These are phyloP conservation scores for Ganoderma lucidum DNA, from an alignment of 1,284 basidiomycete species.

Conservation along the genomic window DNA sequence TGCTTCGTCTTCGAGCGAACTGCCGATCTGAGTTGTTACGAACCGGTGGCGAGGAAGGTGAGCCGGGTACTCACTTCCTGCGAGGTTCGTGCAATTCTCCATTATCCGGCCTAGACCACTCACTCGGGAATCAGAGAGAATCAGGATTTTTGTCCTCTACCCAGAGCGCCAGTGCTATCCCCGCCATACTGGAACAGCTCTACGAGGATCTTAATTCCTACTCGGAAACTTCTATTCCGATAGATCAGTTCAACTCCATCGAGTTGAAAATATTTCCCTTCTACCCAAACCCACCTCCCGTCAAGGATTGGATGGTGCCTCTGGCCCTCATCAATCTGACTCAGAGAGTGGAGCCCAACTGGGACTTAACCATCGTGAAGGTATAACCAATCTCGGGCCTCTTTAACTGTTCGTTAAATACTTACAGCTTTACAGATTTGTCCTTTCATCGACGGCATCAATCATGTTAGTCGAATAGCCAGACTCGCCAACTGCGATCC, in stretches of 20 bases:
- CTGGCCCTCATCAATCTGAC: constrained; percentile 87
- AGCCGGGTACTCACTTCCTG: constrained; percentile 87
- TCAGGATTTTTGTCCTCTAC: constrained; percentile 87
- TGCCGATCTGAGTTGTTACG: constrained; percentile 93
- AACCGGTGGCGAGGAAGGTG: constrained; percentile 95
- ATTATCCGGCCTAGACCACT: background rate
- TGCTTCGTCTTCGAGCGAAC: constrained; percentile 95
- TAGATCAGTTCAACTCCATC: constrained; percentile 91
- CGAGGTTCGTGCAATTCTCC: constrained; percentile 69
- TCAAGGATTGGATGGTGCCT: constrained; percentile 97
- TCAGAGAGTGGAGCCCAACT: constrained; percentile 87
- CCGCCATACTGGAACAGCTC: constrained; percentile 93
- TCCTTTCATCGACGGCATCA: constrained; percentile 87
- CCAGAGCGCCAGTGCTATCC: constrained; percentile 74
- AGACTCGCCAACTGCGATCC: constrained; percentile 92
- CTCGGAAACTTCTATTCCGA: constrained; percentile 90
- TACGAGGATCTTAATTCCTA: constrained; percentile 98
- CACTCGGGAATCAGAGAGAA: constrained; percentile 70
- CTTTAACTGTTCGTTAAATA: background rate
- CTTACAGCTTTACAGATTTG: constrained; percentile 59
- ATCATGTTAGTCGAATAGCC: constrained; percentile 92
- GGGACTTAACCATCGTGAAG: constrained; percentile 96
- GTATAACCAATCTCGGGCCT: constrained; percentile 45
- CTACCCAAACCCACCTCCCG: constrained; percentile 91
- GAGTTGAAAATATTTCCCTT: constrained; percentile 97